Evolutionary conservation across 495 filamentous ascomycete species (phyloP).

Genomic region (Hypoxylon crocopeplum): DNA sequence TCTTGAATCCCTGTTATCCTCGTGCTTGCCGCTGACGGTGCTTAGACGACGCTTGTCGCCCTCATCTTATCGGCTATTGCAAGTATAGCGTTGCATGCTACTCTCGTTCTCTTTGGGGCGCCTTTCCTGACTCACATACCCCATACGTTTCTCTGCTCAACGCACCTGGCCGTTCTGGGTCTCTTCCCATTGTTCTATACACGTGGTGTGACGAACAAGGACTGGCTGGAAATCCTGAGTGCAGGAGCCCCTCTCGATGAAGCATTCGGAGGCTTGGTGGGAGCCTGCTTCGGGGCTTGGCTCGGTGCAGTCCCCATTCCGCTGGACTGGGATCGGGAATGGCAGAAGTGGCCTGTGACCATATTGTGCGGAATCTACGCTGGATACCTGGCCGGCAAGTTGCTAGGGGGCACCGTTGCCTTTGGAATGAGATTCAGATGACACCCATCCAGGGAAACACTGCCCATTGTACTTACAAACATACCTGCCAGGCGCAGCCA

Average conservation of each 20-base stretch:
- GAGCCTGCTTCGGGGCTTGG: conserved; percentile 72
- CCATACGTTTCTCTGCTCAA: conserved; percentile 79
- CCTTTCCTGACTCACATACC: conserved; percentile 81
- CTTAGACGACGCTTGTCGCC: conserved; percentile 67
- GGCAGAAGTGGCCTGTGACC: conserved; percentile 97
- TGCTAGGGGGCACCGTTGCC: conserved; percentile 47
- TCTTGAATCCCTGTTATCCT: conserved; percentile 15
- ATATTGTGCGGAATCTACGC: conserved; percentile 60
- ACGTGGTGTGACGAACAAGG: conserved; percentile 74
- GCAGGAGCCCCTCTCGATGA: conserved; percentile 67
- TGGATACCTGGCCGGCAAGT: conserved; percentile 47
- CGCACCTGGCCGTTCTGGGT: conserved; percentile 79
- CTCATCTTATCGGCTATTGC: conserved; percentile 64
- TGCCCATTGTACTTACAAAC: background rate
- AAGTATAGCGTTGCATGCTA: conserved; percentile 65
- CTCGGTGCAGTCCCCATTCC: conserved; percentile 91
- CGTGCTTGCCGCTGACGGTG: conserved; percentile 16
- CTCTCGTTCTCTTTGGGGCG: conserved; percentile 88
- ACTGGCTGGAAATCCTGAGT: conserved; percentile 75
- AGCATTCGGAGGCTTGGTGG: conserved; percentile 69
- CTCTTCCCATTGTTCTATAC: conserved; percentile 79
- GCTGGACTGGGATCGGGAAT: conserved; percentile 92
- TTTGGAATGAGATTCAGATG: conserved; percentile 48
- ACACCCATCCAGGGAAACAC: background rate
- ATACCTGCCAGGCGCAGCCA: background rate